A percentile compares a stretch with the other conserved stretches of the same genome.
Evolutionary conservation across 1,139 yeast genomes (phyloP).

Genomic region (Trichomonascaceae sp.): DNA sequence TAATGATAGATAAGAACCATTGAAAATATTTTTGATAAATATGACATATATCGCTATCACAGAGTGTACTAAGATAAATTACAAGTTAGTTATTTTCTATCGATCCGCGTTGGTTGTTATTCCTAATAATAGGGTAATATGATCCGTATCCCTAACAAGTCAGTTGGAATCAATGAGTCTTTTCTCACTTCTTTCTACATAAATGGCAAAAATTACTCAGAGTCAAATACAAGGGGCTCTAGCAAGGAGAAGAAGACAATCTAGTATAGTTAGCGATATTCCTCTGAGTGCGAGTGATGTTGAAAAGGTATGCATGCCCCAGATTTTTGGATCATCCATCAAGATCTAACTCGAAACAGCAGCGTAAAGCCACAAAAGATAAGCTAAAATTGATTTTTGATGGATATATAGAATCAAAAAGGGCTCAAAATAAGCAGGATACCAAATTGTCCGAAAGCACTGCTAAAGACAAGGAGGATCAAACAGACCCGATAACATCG

Average conservation of each 20-base stretch:
- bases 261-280: slow-evolving; percentile 9
- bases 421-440: slow-evolving; percentile 1
- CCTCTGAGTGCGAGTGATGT: slow-evolving; percentile 16
- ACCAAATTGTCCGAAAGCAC: neutral
- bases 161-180: neutral
- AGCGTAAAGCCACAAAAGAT: slow-evolving; percentile 17
- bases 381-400: slow-evolving; percentile 13
- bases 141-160: no score
- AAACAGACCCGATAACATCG: neutral
- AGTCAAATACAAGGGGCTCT: slow-evolving; percentile 6
- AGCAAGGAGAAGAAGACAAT: slow-evolving; percentile 9
- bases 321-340: neutral
- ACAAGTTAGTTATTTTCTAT: no score
- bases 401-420: slow-evolving; percentile 4
- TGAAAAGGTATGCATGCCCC: slow-evolving; percentile 14
- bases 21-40: no score
- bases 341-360: slow-evolving; percentile 11
- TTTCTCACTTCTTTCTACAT: neutral
- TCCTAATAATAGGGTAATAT: no score
- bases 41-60: no score
- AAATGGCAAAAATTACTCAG: slow-evolving; percentile 5
- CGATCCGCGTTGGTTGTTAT: no score
- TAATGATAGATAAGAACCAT: no score
- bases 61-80: no score
- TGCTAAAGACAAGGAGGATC: neutral